These are phyloP conservation scores for Flaveria sonorensis DNA, from an alignment of 129 eudicot genomes.

Conservation along the genomic window DNA sequence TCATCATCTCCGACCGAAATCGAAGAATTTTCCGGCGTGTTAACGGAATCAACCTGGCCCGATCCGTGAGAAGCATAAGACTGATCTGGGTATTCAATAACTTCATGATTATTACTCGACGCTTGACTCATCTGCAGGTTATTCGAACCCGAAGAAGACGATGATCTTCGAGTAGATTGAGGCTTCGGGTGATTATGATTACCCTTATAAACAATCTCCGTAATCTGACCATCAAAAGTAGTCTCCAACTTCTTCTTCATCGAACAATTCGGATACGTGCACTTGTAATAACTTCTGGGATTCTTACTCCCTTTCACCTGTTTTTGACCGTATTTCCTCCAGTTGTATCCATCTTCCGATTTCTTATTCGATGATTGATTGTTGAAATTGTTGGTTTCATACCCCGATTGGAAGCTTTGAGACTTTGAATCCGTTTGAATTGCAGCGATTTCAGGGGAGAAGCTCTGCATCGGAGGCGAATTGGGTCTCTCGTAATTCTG, in stretches of 20 bases:
- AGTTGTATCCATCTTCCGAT: constrained; percentile 79
- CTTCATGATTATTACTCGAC: constrained; percentile 22
- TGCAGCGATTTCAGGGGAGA: constrained; percentile 54
- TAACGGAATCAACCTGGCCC: constrained; percentile 63
- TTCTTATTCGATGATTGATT: constrained; percentile 42
- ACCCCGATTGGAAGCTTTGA: constrained; percentile 43
- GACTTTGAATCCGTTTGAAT: constrained; percentile 47
- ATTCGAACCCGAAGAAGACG: constrained; percentile 51
- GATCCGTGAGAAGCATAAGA: constrained; percentile 49
- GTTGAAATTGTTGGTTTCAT: constrained; percentile 14
- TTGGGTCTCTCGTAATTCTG: constrained; percentile 47
- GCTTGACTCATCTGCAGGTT: constrained; percentile 32
- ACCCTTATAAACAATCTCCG: constrained; percentile 87
- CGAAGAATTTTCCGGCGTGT: constrained; percentile 78
- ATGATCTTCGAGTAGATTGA: constrained; percentile 66
- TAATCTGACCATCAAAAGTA: constrained; percentile 67
- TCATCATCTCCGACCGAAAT: constrained; percentile 72
- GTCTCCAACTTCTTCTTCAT: constrained; percentile 82
- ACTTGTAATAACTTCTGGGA: constrained; percentile 87
- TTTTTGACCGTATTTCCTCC: constrained; percentile 93
- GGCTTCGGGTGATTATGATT: constrained; percentile 86
- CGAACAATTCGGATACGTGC: constrained; percentile 70
- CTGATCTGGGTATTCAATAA: constrained; percentile 43
- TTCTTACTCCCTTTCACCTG: constrained; percentile 90
- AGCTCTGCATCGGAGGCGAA: constrained; percentile 40